phyloP scores from a whole-genome alignment of 257 asterid genomes.

The Nicotiana knightiana region DNA sequence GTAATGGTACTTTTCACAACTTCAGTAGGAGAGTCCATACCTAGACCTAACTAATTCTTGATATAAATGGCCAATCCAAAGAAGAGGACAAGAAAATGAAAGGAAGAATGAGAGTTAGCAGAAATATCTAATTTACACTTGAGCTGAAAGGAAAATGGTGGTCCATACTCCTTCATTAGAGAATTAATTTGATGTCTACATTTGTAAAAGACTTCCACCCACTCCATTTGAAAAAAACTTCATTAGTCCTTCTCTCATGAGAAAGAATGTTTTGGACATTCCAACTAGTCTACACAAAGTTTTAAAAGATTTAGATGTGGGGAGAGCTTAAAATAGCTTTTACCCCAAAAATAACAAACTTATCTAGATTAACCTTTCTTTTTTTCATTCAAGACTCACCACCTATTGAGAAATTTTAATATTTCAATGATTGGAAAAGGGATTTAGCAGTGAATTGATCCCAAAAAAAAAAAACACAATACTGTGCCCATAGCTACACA shows the following conservation, averaged over 20 bases:
- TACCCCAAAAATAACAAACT: neutral
- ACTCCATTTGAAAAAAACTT: neutral
- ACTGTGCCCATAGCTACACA: conserved; percentile 68
- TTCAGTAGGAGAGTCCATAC: neutral
- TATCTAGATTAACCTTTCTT: neutral
- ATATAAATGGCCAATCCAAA: neutral
- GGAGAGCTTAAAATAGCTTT: neutral
- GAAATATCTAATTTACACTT: neutral
- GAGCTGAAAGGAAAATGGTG: neutral
- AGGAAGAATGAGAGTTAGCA: neutral
- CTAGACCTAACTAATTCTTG: neutral
- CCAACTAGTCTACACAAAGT: neutral
- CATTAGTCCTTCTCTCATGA: neutral
- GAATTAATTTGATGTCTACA: conserved; percentile 7
- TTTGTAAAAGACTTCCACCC: neutral
- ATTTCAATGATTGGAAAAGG: neutral
- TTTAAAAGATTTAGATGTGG: neutral
- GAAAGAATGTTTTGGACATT: neutral
- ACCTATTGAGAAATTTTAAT: neutral
- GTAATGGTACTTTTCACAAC: neutral
- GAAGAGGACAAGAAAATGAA: conserved; percentile 4
- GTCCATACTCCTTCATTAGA: neutral
- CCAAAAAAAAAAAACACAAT: conserved; percentile 4
- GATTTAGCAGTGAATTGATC: conserved; percentile 23
- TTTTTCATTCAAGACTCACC: neutral